Evolutionary conservation across 495 filamentous ascomycete genomes (phyloP), one percentile per base, ranked within the genome.

Genomic region (Lindgomyces ingoldianus): DNA sequence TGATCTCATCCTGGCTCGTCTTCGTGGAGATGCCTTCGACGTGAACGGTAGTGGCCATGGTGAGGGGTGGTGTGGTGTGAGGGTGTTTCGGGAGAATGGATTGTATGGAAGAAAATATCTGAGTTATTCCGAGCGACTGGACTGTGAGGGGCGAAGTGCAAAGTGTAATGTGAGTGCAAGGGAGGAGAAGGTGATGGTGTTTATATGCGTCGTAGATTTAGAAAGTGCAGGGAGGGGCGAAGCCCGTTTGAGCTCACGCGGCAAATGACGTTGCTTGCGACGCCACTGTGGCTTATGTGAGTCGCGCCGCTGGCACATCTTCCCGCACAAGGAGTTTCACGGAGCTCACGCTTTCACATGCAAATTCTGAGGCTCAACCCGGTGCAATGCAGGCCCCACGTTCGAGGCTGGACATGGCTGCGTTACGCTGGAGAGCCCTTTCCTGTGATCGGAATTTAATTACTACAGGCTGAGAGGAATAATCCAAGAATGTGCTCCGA

Each of bases 1-100:
- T 86, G 64, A 98, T 84, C 76, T 98, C 91, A 78, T 93, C 89
- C 75, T 98, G 91, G 63, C 84, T 82, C 49, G 93, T 96, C 65
- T 85, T 72, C 59, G 80, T 72, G 64, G 88, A 83, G 78, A 98
- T 97, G 78, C 93, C 92, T 79, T 91, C 89, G 65, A 93, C 78
- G 71, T 80, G 75, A 30, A 79, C 77, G 53, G 77, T 79, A 51
- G 63, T 72, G 30, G 77, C 62, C 75, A 77, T 79, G 62, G 46
- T 75, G 60, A 56, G 22, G 29, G 33, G 41, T 33, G 27, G n/a
- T n/a, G n/a, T 26, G 29, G 51, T 30, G 39, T 48, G 50, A 24
- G 4, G 51, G 42, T 50, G 24, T 18, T 59, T 42, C 22, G 39
- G 39, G 36, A 41, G 1, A 24, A 21, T 2, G 3, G 61, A 27